Evolutionary conservation across 2,329 filamentous ascomycete genomes (phyloP).

Genomic region (Trichothecium roseum): DNA sequence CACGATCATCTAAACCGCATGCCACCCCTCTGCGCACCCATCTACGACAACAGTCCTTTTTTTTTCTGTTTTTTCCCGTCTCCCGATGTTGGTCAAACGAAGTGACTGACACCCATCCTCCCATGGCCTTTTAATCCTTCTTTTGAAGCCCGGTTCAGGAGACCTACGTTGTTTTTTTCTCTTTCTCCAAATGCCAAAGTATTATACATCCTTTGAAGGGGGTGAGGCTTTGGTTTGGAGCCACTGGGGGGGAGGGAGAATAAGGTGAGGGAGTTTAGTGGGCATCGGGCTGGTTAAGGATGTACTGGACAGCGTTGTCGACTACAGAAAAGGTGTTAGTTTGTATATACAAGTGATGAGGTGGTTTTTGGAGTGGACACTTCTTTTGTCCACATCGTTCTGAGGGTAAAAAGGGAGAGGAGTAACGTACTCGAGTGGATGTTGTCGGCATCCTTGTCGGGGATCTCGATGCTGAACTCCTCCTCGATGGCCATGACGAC

Average conservation of each 20-base stretch:
- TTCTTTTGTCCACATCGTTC: neutral
- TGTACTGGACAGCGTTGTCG: conserved; percentile 91
- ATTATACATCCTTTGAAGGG: too few relatives aligned
- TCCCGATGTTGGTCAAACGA: too few relatives aligned
- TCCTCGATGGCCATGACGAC: conserved; percentile 99
- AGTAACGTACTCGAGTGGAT: conserved; percentile 77
- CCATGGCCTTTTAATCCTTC: too few relatives aligned
- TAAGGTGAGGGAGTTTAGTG: conserved; percentile 32
- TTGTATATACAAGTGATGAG: too few relatives aligned
- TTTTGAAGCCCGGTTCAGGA: too few relatives aligned
- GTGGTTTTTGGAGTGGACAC: too few relatives aligned
- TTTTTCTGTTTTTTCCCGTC: too few relatives aligned
- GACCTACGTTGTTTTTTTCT: too few relatives aligned
- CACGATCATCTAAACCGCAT: conserved; percentile 1
- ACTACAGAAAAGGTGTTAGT: conserved; percentile 44
- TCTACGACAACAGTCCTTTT: too few relatives aligned
- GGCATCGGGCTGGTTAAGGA: conserved; percentile 85
- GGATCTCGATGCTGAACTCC: conserved; percentile 86
- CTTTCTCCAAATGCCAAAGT: neutral
- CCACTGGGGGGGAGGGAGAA: too few relatives aligned
- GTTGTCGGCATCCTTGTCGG: conserved; percentile 89
- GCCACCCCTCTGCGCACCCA: conserved; percentile 1
- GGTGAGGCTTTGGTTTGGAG: too few relatives aligned
- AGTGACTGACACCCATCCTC: too few relatives aligned
- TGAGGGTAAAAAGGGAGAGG: neutral